Base-by-base conservation (phyloP, 225 moss, liverwort and hornwort genomes). In the Antitrichia curtipendula region DNA sequence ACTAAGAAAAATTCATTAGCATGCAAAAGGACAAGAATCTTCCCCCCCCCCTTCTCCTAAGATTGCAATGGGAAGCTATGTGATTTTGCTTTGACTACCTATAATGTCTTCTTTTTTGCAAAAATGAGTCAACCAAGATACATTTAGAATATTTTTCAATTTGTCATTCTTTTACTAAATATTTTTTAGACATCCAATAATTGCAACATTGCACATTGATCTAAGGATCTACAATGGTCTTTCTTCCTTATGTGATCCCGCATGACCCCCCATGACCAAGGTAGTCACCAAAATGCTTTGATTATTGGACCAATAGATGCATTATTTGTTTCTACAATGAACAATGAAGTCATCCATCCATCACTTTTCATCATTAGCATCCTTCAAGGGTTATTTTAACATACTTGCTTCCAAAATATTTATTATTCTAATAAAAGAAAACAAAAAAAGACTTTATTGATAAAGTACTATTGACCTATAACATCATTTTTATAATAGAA, bases 1-100 rank as follows among this genome's bases (percentile, higher is more conserved):
- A 29, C 10, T 45, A 45, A 0, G 0, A 72, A 47, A 18, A 12
- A 18, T 0, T 31, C 11, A 6, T 11, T 47, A 29, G 31, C 16
- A 49, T 73, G 7, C 1, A 18, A 19, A 73, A 31, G 1, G 12
- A 31, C 4, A 73, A 19, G 1, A 31, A 31, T 19, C 19, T 2
- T 3, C 7, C 7, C 12, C n/a, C n/a, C n/a, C n/a, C n/a, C n/a
- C n/a, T n/a, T n/a, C 3, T 13, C 1, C 1, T 28, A 16, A 6
- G 1, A 16, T 43, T 43, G 0, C 9, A 16, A 28, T 71, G 4
- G 28, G 2, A 6, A 43, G 16, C 43, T 43, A 71, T 27, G 3
- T 27, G 71, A 16, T n/a, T 43, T 41, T 71, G 5, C 3, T 71
- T 43, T 43, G 5, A 71, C 27, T 2, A 27, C 43, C 6, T 71